A percentile compares a stretch with the other conserved stretches of the same genome.
phyloP scores from a whole-genome alignment of 768 basidiomycete genomes.

The Boletus coccyginus region DNA sequence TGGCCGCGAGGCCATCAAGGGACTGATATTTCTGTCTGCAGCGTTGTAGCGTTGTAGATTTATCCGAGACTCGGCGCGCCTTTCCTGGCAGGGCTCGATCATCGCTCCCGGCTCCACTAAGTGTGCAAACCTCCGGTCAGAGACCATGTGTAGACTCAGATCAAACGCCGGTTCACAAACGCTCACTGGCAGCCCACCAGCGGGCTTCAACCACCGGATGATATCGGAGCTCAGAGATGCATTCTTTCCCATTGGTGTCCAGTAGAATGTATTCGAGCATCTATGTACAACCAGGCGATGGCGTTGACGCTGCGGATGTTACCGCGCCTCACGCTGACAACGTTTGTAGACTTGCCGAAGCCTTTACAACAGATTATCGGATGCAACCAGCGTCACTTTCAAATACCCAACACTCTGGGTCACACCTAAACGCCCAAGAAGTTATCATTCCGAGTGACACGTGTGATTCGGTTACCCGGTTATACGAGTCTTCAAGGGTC shows the following conservation, averaged over 20 bases:
- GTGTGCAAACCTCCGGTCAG: not conserved
- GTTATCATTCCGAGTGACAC: not conserved
- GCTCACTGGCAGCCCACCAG: too few relatives aligned
- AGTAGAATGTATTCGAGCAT: not conserved
- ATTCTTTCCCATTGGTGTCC: not conserved
- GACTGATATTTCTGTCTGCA: not conserved
- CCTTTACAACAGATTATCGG: not conserved
- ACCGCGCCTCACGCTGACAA: not conserved
- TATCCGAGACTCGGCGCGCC: not conserved
- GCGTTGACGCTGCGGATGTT: not conserved
- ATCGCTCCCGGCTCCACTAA: not conserved
- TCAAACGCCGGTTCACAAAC: too few relatives aligned
- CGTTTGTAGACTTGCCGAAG: not conserved
- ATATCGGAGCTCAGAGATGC: too few relatives aligned
- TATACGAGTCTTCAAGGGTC: not conserved
- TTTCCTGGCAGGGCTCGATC: not conserved
- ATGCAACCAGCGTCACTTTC: not conserved
- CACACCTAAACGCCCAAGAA: not conserved
- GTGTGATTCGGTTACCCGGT: not conserved
- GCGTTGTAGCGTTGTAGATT: not conserved
- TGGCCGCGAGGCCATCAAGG: constrained; percentile 13
- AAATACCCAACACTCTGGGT: not conserved
- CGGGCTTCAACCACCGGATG: too few relatives aligned
- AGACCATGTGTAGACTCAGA: too few relatives aligned
- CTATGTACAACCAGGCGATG: not conserved